phyloP scores from a whole-genome alignment of 139 green algal genomes.

The Desmodesmus armatus region DNA sequence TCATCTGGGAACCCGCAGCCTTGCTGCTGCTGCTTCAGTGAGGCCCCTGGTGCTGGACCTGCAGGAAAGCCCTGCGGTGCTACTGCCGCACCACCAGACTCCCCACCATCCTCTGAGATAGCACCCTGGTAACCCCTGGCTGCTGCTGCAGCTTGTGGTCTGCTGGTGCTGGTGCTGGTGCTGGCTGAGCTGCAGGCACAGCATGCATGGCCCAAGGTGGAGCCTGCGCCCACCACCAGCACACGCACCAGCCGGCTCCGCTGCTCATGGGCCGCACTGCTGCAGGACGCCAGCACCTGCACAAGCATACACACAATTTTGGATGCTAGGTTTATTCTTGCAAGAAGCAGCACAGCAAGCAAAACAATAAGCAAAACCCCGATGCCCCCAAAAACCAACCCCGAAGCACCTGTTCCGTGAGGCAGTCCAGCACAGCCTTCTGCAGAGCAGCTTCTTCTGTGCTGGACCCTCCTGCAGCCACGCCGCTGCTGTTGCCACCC shows the following conservation, averaged over 20 bases:
- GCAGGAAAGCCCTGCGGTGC: background rate
- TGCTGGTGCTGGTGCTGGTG: background rate
- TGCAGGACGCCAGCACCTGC: conserved; percentile 74
- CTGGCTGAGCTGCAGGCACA: background rate
- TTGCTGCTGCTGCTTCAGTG: conserved; percentile 46
- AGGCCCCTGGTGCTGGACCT: background rate
- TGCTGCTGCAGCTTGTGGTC: background rate
- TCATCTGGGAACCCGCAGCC: conserved; percentile 39
- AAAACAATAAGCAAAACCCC: background rate
- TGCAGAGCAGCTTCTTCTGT: conserved; percentile 52
- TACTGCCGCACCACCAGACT: background rate
- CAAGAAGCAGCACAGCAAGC: too few relatives aligned
- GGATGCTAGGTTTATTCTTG: too few relatives aligned
- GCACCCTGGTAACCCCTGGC: background rate
- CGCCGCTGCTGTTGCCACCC: background rate
- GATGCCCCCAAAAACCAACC: background rate
- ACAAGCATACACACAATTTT: too few relatives aligned
- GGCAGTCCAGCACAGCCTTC: conserved; percentile 73
- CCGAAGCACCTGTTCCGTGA: conserved; percentile 71
- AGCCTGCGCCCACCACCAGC: conserved; percentile 23
- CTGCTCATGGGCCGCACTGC: conserved; percentile 53
- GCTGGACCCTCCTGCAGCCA: background rate
- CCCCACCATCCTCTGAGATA: background rate
- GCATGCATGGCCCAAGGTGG: conserved; percentile 16
- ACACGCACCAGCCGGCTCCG: conserved; percentile 17